Percentiles rank a stretch among this genome's conserved stretches.
Conservation (phyloP, 805 yeast genomes). For the Zygosaccharomyces bailii region DNA sequence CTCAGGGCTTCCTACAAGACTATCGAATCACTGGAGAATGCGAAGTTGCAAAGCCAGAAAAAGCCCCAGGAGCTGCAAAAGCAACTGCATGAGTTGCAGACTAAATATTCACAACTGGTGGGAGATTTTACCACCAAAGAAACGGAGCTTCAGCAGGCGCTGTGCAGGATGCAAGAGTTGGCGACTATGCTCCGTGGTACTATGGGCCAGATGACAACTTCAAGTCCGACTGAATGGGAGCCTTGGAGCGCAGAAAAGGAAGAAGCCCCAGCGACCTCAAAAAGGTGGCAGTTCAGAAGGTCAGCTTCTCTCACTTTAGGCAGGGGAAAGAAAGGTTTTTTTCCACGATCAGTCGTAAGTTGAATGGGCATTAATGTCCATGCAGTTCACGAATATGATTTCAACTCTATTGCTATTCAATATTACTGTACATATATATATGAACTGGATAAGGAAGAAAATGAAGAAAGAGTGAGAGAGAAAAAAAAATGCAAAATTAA, state of each 20-base stretch:
- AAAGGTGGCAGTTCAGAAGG: neutral
- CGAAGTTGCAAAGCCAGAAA: neutral
- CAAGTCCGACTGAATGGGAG: neutral
- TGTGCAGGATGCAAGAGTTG: conserved; percentile 2
- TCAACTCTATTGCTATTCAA: too few species aligned
- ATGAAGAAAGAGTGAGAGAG: neutral
- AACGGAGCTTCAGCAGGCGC: neutral
- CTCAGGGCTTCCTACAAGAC: neutral
- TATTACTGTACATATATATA: neutral
- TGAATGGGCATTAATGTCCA: too few species aligned
- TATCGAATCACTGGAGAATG: conserved; percentile 1
- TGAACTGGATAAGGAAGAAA: neutral
- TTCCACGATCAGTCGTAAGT: conserved; percentile 1
- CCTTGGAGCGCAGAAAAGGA: neutral
- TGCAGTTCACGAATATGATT: too few species aligned
- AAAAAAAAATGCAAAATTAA: neutral
- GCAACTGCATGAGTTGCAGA: neutral
- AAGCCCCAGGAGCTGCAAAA: neutral
- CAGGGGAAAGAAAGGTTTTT: neutral
- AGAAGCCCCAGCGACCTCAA: neutral
- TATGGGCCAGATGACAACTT: neutral
- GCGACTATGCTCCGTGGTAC: conserved; percentile 1
- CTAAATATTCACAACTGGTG: neutral
- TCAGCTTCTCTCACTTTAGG: neutral
- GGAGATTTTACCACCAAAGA: neutral